Evolutionary conservation across 345 rosid genomes (phyloP), one percentile per base, ranked within the genome.

Genomic region (Leavenworthia alabamica): DNA sequence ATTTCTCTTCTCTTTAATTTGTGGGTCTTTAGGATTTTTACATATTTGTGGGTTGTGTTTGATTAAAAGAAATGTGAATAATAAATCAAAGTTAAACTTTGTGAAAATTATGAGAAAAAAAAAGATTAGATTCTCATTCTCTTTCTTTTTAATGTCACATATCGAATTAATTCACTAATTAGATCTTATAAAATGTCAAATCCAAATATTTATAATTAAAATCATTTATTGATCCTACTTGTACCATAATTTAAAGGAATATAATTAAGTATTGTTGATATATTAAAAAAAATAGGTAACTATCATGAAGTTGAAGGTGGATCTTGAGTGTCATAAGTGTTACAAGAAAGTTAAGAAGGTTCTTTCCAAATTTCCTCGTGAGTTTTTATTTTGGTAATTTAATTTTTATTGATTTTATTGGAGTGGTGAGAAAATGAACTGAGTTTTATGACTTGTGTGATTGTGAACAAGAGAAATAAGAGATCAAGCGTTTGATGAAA

Each of bases 331-430:
- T 50, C 14, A 29, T 3, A 74, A 77, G 56, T 92, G 98, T 75
- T 73, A 64, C 78, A 74, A 51, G 80, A 89, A 86, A 73, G 88
- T 91, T 47, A 91, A 83, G 83, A 81, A 79, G 56, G 58, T 82
- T 13, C 91, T 90, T 6, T 81, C 84, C 59, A 67, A 74, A 66
- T 73, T 73, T 45, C 94, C 91, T 72, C 81, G 96, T 90, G 75
- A 85, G 96, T 81, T 15, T 29, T 29, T 33, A 11, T 4, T n/a
- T n/a, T n/a, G n/a, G n/a, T 43, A 2, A 7, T 33, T 20, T 9
- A n/a, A 14, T 32, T 28, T 0, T 32, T 5, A 10, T 9, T 17
- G 20, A 7, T 29, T 4, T n/a, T 20, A 50, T 22, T n/a, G 22
- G 12, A 10, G 26, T 55, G 56, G 28, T 19, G 46, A 42, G 45